Evolutionary conservation across 2,329 filamentous ascomycete genomes (phyloP).

Genomic region (Paraconiothyrium sp.): DNA sequence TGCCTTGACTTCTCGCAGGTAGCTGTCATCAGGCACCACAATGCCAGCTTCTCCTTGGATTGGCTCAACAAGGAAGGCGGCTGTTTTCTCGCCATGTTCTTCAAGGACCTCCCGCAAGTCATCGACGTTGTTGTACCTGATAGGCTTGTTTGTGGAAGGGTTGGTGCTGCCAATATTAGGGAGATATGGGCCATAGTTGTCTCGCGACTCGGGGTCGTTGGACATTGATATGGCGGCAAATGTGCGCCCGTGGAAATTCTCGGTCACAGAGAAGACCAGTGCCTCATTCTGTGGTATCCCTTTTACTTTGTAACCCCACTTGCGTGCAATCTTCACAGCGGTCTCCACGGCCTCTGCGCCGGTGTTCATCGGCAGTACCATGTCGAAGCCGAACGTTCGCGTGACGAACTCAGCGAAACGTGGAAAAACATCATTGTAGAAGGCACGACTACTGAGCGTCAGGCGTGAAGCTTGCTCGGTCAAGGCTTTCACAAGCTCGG

Average conservation of each 20-base stretch:
- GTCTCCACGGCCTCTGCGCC: slow-evolving; percentile 97
- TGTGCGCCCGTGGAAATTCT: slow-evolving; percentile 98
- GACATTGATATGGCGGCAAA: slow-evolving; percentile 97
- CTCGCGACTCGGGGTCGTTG: slow-evolving; percentile 91
- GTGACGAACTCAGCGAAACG: slow-evolving; percentile 94
- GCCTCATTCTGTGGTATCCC: slow-evolving; percentile 85
- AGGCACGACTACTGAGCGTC: slow-evolving; percentile 92
- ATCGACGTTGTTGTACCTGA: slow-evolving; percentile 85
- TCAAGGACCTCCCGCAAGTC: slow-evolving; percentile 84
- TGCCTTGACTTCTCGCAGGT: slow-evolving; percentile 79
- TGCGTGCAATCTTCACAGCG: slow-evolving; percentile 92
- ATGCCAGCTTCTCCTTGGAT: slow-evolving; percentile 98
- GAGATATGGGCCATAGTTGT: slow-evolving; percentile 96
- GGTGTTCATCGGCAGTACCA: slow-evolving; percentile 98
- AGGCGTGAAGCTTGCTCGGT: slow-evolving; percentile 88
- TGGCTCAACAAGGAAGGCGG: slow-evolving; percentile 93
- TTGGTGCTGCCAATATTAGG: slow-evolving; percentile 82
- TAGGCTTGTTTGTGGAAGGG: slow-evolving; percentile 78
- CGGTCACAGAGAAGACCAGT: slow-evolving; percentile 80
- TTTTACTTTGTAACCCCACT: slow-evolving; percentile 98
- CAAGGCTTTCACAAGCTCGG: slow-evolving; percentile 90
- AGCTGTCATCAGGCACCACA: slow-evolving; percentile 90
- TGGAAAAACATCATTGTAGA: slow-evolving; percentile 98
- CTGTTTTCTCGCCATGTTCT: slow-evolving; percentile 82
- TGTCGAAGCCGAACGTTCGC: slow-evolving; percentile 90